Evolutionary conservation across 148 eudicot genomes (phyloP).

Genomic region (Tetragonia tetragonoides): DNA sequence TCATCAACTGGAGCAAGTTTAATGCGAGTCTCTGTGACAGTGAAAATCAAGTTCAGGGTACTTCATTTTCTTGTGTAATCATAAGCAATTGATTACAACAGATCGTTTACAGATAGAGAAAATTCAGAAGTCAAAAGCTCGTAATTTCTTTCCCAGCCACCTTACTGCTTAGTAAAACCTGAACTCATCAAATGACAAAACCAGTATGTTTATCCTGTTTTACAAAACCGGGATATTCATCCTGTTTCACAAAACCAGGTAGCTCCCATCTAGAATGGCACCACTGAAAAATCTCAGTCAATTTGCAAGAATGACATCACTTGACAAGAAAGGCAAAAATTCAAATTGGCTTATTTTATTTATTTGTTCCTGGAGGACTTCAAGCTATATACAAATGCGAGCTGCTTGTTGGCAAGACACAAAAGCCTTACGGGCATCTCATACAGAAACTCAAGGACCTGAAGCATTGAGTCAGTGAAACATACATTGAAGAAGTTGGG

Average conservation of each 20-base stretch:
- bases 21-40: conserved; percentile 57
- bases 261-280: not conserved
- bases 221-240: not conserved
- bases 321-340: not conserved
- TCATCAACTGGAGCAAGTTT: conserved; percentile 62
- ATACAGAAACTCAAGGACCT: not conserved
- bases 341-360: not conserved
- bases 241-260: not conserved
- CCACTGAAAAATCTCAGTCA: not conserved
- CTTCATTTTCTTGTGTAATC: conserved; percentile 15
- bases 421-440: not conserved
- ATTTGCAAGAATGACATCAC: not conserved
- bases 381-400: not conserved
- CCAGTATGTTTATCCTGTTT: not conserved
- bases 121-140: not conserved
- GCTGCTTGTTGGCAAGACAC: not conserved
- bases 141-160: not conserved
- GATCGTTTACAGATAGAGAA: not conserved
- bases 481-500: not conserved
- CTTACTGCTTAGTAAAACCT: not conserved
- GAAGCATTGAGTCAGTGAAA: not conserved
- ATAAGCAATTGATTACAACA: not conserved
- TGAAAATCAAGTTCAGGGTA: conserved; percentile 9
- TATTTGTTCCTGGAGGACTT: not conserved
- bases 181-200: not conserved